phyloP scores from a whole-genome alignment of 2,329 filamentous ascomycete species.

The Lachnellula arida region DNA sequence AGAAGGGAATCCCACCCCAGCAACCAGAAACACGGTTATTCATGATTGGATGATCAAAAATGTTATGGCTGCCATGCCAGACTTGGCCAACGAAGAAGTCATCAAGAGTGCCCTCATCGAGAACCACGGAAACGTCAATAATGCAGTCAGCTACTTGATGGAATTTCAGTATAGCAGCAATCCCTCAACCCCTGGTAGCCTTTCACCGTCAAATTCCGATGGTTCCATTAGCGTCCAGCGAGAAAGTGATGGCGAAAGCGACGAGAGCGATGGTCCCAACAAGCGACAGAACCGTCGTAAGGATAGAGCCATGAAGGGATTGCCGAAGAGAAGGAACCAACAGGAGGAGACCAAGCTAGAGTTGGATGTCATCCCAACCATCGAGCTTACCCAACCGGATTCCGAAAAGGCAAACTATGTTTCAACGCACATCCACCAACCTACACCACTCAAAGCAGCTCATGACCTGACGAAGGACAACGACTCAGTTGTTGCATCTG shows the following conservation, averaged over 20 bases:
- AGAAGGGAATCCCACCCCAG: conserved; percentile 34
- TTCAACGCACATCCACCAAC: background rate
- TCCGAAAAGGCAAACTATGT: background rate
- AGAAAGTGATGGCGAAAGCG: conserved; percentile 46
- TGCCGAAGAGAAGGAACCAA: background rate
- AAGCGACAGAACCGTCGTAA: conserved; percentile 37
- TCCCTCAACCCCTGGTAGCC: conserved; percentile 8
- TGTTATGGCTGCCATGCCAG: conserved; percentile 47
- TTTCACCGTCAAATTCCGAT: conserved; percentile 31
- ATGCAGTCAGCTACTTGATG: conserved; percentile 45
- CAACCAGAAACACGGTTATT: conserved; percentile 38
- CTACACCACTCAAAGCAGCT: background rate
- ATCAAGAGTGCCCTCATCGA: conserved; percentile 49
- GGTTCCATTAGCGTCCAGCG: conserved; percentile 46
- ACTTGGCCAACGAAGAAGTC: conserved; percentile 43
- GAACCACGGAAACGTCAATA: conserved; percentile 54
- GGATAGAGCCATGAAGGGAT: conserved; percentile 1
- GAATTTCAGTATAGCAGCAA: conserved; percentile 40
- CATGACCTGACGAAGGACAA: background rate
- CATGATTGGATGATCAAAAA: conserved; percentile 52
- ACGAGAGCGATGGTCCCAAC: conserved; percentile 39
- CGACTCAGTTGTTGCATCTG: background rate
- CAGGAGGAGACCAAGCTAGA: background rate
- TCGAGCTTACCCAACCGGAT: background rate
- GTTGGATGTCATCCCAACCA: background rate